Conservation (phyloP, 2,329 filamentous ascomycete species). For the Alternaria triticina region DNA sequence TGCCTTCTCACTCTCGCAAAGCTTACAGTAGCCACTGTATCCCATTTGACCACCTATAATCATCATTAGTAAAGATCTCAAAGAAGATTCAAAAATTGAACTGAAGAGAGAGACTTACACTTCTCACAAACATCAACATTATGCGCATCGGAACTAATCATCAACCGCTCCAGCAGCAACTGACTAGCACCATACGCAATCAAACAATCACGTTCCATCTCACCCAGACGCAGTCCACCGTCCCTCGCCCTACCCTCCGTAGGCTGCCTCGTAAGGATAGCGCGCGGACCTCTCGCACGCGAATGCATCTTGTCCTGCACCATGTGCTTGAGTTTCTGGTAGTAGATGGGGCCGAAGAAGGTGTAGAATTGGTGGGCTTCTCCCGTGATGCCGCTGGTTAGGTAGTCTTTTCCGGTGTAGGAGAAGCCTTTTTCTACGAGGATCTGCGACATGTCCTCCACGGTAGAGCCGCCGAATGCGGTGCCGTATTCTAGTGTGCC, state of each 20-base stretch:
- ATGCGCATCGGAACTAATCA: slow-evolving; percentile 91
- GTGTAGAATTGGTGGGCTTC: slow-evolving; percentile 94
- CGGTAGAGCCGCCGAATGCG: slow-evolving; percentile 80
- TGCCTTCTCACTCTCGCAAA: slow-evolving; percentile 81
- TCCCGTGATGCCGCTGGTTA: slow-evolving; percentile 93
- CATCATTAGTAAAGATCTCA: neutral
- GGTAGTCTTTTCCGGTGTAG: slow-evolving; percentile 96
- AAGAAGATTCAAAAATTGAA: neutral
- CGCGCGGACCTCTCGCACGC: slow-evolving; percentile 84
- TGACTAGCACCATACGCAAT: slow-evolving; percentile 97
- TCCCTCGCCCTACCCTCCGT: slow-evolving; percentile 94
- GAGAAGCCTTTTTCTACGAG: slow-evolving; percentile 89
- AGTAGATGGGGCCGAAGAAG: slow-evolving; percentile 98
- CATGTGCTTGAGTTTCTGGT: slow-evolving; percentile 99
- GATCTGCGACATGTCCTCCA: slow-evolving; percentile 87
- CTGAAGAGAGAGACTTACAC: slow-evolving; percentile 56
- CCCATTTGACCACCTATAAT: slow-evolving; percentile 77
- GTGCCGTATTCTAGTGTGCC: slow-evolving; percentile 90
- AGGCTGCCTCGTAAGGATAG: slow-evolving; percentile 91
- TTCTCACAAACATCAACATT: slow-evolving; percentile 91
- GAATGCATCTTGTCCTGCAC: slow-evolving; percentile 99
- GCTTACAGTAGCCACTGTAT: slow-evolving; percentile 92
- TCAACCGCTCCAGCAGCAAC: slow-evolving; percentile 87
- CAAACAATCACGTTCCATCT: slow-evolving; percentile 98
- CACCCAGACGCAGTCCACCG: slow-evolving; percentile 89